Conservation (phyloP, 805 yeast species). For the Scheffersomyces amazonensis region DNA sequence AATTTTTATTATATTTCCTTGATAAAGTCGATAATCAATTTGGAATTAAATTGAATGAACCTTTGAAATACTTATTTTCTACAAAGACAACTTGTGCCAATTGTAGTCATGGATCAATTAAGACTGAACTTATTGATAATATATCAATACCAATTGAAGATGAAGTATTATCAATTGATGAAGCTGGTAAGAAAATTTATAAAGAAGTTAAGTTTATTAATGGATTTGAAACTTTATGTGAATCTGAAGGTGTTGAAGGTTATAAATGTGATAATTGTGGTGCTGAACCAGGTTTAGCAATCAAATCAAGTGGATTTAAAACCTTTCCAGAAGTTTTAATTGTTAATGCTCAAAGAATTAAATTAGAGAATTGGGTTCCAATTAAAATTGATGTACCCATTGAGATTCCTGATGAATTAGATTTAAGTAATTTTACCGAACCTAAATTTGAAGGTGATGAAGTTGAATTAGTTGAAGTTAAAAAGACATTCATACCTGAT, state of each 20-base stretch:
- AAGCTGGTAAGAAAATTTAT: conserved; percentile 44
- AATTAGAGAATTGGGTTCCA: conserved; percentile 88
- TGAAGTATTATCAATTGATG: conserved; percentile 33
- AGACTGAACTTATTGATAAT: conserved; percentile 56
- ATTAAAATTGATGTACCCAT: conserved; percentile 76
- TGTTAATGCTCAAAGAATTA: conserved; percentile 74
- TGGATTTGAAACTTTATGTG: conserved; percentile 44
- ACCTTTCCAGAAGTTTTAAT: conserved; percentile 71
- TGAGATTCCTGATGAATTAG: conserved; percentile 43
- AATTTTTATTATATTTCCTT: conserved; percentile 69
- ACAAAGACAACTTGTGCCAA: conserved; percentile 56
- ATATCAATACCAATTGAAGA: conserved; percentile 59
- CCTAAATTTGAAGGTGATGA: conserved; percentile 37
- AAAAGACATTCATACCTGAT: conserved; percentile 49
- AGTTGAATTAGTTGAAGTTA: conserved; percentile 7
- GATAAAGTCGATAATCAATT: conserved; percentile 57
- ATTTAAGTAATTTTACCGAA: conserved; percentile 41
- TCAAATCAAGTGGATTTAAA: conserved; percentile 47
- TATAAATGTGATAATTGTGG: conserved; percentile 61
- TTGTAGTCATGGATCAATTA: conserved; percentile 62
- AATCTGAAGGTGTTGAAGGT: conserved; percentile 55
- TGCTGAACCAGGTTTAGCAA: conserved; percentile 25
- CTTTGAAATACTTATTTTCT: conserved; percentile 63
- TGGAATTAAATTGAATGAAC: conserved; percentile 45
- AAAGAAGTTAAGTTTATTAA: conserved; percentile 47